Evolutionary conservation across 768 basidiomycete species (phyloP).

Genomic region (Cyclocybe aegerita): DNA sequence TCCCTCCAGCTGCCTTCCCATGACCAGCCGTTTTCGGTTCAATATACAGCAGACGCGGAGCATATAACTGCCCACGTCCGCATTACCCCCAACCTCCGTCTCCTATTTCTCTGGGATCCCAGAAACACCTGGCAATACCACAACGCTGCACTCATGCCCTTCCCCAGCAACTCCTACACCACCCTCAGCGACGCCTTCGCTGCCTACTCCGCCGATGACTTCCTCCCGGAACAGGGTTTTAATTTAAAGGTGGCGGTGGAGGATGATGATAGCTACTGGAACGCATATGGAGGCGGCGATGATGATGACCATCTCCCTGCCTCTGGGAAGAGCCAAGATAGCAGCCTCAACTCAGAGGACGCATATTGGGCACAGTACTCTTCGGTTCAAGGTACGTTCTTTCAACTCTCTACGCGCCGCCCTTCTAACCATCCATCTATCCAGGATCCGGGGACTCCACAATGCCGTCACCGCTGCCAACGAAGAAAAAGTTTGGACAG

Average conservation of each 20-base stretch:
- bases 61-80: conserved; percentile 56
- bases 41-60: conserved; percentile 48
- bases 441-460: conserved; percentile 75
- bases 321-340: conserved; percentile 10
- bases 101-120: conserved; percentile 69
- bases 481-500: conserved; percentile 21
- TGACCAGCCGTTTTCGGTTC: conserved; percentile 22
- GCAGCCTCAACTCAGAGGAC: conserved; percentile 42
- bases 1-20: conserved; percentile 12
- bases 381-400: conserved; percentile 60
- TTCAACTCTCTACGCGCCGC: neutral
- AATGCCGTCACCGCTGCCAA: conserved; percentile 48
- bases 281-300: conserved; percentile 53
- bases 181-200: conserved; percentile 27
- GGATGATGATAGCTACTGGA: conserved; percentile 68
- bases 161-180: conserved; percentile 45
- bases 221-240: conserved; percentile 27
- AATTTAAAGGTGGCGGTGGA: conserved; percentile 26
- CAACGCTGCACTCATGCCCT: conserved; percentile 68
- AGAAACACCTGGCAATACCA: conserved; percentile 65
- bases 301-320: conserved; percentile 19
- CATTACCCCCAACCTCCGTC: conserved; percentile 48
- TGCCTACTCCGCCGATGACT: conserved; percentile 29
- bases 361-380: conserved; percentile 80
- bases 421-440: conserved; percentile 1